phyloP scores from a whole-genome alignment of 1,284 basidiomycete genomes.

The Marasmius sp. region DNA sequence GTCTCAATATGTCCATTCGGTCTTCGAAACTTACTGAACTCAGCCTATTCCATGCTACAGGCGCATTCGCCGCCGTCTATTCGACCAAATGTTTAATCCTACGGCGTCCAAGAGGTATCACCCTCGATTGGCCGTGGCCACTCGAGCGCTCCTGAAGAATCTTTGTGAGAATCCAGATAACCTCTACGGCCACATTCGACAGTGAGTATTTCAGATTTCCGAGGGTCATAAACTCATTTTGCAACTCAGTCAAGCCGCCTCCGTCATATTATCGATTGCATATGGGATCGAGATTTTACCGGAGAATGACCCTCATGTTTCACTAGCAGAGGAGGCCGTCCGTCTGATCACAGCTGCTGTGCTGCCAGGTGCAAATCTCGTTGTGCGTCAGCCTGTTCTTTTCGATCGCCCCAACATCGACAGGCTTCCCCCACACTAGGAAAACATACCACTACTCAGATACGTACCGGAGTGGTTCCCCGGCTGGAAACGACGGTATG shows the following conservation, averaged over 20 bases:
- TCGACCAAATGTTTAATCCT: too few species aligned
- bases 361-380: slow-evolving; percentile 11
- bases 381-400: background rate
- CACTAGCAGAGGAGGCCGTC: slow-evolving; percentile 10
- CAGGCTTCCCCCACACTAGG: background rate
- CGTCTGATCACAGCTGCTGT: slow-evolving; percentile 7
- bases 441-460: slow-evolving; percentile 14
- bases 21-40: too few species aligned
- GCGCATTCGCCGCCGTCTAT: too few species aligned
- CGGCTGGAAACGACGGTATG: background rate
- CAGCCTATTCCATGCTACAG: too few species aligned
- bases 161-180: too few species aligned
- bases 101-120: too few species aligned
- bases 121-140: too few species aligned
- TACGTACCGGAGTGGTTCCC: slow-evolving; percentile 14
- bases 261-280: slow-evolving; percentile 5
- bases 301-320: slow-evolving; percentile 11
- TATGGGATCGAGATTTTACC: slow-evolving; percentile 13
- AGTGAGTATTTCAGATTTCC: background rate
- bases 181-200: background rate
- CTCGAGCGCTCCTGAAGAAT: too few species aligned
- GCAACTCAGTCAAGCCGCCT: background rate
- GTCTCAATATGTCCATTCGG: too few species aligned
- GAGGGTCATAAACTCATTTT: background rate
- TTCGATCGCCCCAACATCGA: too few species aligned